Percentiles rank a stretch among this genome's conserved stretches.
Evolutionary conservation across 169 alveolate genomes (phyloP).

Genomic region (Cyclospora cayetanensis): DNA sequence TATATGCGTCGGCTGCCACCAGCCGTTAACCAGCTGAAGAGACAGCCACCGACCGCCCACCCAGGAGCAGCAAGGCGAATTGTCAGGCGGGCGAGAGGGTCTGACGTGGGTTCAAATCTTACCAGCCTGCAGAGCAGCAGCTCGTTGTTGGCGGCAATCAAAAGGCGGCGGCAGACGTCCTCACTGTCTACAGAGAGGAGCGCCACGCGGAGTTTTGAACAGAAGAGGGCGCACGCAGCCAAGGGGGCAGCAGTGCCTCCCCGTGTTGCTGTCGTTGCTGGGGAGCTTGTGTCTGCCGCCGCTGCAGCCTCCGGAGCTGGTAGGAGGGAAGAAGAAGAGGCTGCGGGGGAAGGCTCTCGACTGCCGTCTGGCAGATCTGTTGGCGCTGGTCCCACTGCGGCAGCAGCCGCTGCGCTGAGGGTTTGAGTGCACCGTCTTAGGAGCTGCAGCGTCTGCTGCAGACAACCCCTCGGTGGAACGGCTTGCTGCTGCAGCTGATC

Average conservation of each 20-base stretch:
- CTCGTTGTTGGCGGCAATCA: slow-evolving; percentile 48
- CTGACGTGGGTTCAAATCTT: too few relatives aligned
- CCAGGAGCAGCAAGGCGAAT: too few relatives aligned
- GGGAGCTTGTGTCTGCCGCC: background rate
- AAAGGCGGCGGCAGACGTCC: slow-evolving; percentile 53
- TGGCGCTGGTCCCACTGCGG: slow-evolving; percentile 42
- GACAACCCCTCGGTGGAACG: background rate
- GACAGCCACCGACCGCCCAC: too few relatives aligned
- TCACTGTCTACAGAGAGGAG: slow-evolving; percentile 16
- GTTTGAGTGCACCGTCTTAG: background rate
- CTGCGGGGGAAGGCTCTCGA: slow-evolving; percentile 11
- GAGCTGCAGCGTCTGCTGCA: slow-evolving; percentile 46
- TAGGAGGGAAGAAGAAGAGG: background rate
- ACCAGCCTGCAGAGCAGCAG: slow-evolving; percentile 59
- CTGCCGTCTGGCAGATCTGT: background rate
- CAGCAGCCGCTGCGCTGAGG: slow-evolving; percentile 33
- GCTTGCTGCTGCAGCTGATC: slow-evolving; percentile 17
- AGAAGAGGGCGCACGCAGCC: slow-evolving; percentile 54
- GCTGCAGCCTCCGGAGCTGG: background rate
- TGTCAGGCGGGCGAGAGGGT: too few relatives aligned
- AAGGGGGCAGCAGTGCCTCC: slow-evolving; percentile 22
- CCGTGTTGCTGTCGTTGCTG: background rate
- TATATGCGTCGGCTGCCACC: too few relatives aligned
- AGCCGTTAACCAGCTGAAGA: too few relatives aligned
- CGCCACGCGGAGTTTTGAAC: slow-evolving; percentile 36